Conservation (phyloP, 1,139 yeast species). For the Entelexis sorbosivorans region DNA sequence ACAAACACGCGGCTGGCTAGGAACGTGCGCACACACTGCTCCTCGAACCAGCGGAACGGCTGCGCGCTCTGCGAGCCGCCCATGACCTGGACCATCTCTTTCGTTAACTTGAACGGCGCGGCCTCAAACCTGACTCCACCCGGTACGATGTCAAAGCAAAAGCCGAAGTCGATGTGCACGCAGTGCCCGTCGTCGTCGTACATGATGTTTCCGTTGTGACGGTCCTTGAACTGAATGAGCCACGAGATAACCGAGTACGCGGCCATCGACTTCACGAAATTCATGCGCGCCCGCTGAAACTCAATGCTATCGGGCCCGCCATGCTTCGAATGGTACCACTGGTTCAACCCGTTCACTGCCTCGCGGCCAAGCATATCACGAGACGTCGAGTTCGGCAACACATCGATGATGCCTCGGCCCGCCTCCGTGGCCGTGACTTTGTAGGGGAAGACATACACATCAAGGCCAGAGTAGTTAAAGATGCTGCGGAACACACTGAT, state of each 20-base stretch:
- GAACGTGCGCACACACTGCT: slow-evolving; percentile 84
- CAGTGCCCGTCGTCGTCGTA: slow-evolving; percentile 92
- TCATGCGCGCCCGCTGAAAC: slow-evolving; percentile 82
- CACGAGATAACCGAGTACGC: slow-evolving; percentile 93
- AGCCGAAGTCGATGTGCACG: slow-evolving; percentile 93
- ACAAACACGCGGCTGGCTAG: slow-evolving; percentile 82
- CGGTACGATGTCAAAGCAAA: slow-evolving; percentile 96
- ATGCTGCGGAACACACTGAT: slow-evolving; percentile 85
- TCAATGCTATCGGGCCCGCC: slow-evolving; percentile 88
- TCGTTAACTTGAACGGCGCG: slow-evolving; percentile 92
- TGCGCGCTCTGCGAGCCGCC: slow-evolving; percentile 81
- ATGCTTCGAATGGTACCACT: slow-evolving; percentile 81
- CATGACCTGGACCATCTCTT: slow-evolving; percentile 91
- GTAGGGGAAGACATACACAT: slow-evolving; percentile 82
- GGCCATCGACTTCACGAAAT: slow-evolving; percentile 86
- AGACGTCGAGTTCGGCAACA: slow-evolving; percentile 83
- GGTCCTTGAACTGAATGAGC: slow-evolving; percentile 85
- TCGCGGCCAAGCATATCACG: slow-evolving; percentile 99
- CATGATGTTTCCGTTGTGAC: slow-evolving; percentile 99
- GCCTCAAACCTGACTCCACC: slow-evolving; percentile 98
- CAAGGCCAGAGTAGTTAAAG: slow-evolving; percentile 80
- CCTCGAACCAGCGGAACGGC: slow-evolving; percentile 90
- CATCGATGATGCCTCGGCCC: slow-evolving; percentile 98
- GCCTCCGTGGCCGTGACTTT: slow-evolving; percentile 98
- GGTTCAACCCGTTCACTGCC: slow-evolving; percentile 93